These are phyloP conservation scores for Skeletonema costatum DNA, from an alignment of 108 stramenopile species.

Conservation along the genomic window DNA sequence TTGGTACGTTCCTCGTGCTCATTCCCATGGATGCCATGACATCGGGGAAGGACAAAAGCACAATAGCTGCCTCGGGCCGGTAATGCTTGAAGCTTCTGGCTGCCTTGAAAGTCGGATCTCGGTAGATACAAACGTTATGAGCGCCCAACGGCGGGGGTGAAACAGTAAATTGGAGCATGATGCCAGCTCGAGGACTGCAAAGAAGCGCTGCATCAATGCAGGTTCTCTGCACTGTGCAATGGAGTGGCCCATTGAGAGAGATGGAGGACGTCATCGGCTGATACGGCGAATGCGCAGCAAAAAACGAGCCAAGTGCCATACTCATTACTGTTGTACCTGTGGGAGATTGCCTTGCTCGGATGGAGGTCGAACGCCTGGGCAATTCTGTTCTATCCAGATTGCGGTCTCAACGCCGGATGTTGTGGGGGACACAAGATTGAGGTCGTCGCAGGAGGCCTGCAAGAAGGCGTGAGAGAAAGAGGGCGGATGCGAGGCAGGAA, in stretches of 20 bases:
- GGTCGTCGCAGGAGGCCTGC: slow-evolving; percentile 23
- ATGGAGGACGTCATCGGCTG: slow-evolving; percentile 14
- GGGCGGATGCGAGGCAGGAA: too few relatives aligned
- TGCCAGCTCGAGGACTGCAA: slow-evolving; percentile 36
- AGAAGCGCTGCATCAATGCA: slow-evolving; percentile 43
- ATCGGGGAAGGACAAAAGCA: slow-evolving; percentile 17
- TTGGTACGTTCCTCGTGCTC: slow-evolving; percentile 10
- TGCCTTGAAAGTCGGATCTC: background rate
- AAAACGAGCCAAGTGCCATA: slow-evolving; percentile 39
- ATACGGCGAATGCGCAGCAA: slow-evolving; percentile 27
- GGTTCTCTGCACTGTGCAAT: slow-evolving; percentile 19
- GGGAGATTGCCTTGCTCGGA: background rate
- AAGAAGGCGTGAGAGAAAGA: too few relatives aligned
- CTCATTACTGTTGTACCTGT: slow-evolving; percentile 18
- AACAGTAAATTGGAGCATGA: slow-evolving; percentile 25
- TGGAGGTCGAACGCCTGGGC: background rate
- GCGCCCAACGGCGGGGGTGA: slow-evolving; percentile 15
- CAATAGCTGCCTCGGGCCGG: slow-evolving; percentile 24
- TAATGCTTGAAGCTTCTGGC: slow-evolving; percentile 6
- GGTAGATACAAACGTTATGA: slow-evolving; percentile 8
- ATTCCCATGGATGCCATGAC: slow-evolving; percentile 46
- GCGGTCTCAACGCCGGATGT: background rate
- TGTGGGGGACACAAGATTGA: slow-evolving; percentile 25
- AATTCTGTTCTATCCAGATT: background rate
- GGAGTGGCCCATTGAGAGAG: slow-evolving; percentile 22